phyloP scores from a whole-genome alignment of 2,329 filamentous ascomycete genomes.

The Diaporthe citrichinensis region DNA sequence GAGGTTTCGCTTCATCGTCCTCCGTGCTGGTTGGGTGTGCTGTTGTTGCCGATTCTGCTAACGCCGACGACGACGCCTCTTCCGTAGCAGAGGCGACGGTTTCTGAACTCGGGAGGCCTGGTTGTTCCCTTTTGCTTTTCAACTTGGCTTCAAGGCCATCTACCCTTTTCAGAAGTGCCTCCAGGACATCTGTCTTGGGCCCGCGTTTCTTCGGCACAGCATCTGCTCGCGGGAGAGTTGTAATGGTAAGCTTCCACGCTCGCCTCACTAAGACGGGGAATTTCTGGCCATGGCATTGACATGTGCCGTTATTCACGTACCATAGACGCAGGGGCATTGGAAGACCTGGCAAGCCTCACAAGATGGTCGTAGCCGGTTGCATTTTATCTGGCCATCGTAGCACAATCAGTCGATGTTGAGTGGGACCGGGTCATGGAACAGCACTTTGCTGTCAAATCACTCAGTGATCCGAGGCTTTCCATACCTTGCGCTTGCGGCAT shows the following conservation, averaged over 20 bases:
- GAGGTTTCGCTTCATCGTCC: slow-evolving; percentile 57
- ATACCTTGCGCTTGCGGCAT: slow-evolving; percentile 90
- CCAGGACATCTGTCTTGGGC: slow-evolving; percentile 90
- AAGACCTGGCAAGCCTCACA: slow-evolving; percentile 93
- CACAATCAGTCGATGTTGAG: slow-evolving; percentile 36
- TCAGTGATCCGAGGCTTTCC: slow-evolving; percentile 42
- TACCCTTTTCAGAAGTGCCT: slow-evolving; percentile 86
- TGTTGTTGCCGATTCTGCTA: slow-evolving; percentile 44
- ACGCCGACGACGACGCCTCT: slow-evolving; percentile 44
- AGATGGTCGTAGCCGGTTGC: slow-evolving; percentile 85
- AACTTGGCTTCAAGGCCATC: slow-evolving; percentile 87
- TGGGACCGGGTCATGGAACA: background rate
- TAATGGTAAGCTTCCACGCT: slow-evolving; percentile 32
- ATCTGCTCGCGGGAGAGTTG: slow-evolving; percentile 64
- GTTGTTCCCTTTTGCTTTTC: slow-evolving; percentile 70
- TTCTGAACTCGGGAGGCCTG: slow-evolving; percentile 47
- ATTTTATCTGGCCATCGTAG: slow-evolving; percentile 79
- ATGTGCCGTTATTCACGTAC: slow-evolving; percentile 62
- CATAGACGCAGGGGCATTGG: slow-evolving; percentile 89
- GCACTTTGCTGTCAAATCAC: background rate
- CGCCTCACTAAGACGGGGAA: background rate
- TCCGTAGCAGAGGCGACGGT: slow-evolving; percentile 44
- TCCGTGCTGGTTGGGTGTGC: slow-evolving; percentile 45
- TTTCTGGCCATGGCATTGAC: background rate
- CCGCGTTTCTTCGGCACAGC: slow-evolving; percentile 91